Conservation (phyloP, 768 basidiomycete genomes). For the Xerocomus potaroensis region DNA sequence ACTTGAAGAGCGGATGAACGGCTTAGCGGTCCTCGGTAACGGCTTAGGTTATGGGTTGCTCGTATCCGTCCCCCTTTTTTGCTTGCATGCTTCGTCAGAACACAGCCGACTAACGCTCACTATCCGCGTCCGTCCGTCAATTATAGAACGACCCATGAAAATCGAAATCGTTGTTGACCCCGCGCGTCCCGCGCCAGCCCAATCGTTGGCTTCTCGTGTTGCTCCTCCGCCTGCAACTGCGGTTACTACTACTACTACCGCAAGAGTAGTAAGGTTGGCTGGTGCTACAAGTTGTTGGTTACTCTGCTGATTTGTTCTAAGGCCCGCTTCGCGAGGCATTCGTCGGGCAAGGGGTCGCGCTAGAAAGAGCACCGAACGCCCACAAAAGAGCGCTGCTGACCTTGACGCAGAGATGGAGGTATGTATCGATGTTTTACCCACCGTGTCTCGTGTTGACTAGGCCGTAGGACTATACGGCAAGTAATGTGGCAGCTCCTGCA, state of each 20-base stretch:
- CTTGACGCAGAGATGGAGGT: slow-evolving; percentile 99
- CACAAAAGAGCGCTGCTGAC: slow-evolving; percentile 80
- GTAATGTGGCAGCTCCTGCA: slow-evolving; percentile 41
- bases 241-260: slow-evolving; percentile 13
- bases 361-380: slow-evolving; percentile 51
- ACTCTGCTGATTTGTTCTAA: slow-evolving; percentile 12
- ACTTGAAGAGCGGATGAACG: slow-evolving; percentile 24
- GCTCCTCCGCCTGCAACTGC: slow-evolving; percentile 55
- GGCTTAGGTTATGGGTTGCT: slow-evolving; percentile 25
- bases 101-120: slow-evolving; percentile 34
- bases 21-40: slow-evolving; percentile 22
- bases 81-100: slow-evolving; percentile 33
- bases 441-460: not conserved
- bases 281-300: not conserved
- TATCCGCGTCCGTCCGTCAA: slow-evolving; percentile 33
- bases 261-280: slow-evolving; percentile 36
- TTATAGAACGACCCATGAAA: slow-evolving; percentile 94
- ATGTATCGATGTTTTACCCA: slow-evolving; percentile 15
- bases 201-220: slow-evolving; percentile 77
- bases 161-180: slow-evolving; percentile 96
- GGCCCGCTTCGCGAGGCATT: slow-evolving; percentile 37
- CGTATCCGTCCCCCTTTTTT: slow-evolving; percentile 45
- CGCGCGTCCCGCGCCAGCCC: slow-evolving; percentile 53
- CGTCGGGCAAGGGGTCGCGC: slow-evolving; percentile 44
- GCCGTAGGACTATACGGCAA: slow-evolving; percentile 63